Base-by-base conservation (phyloP, 2,329 filamentous ascomycete species). In the Xylariaceae sp. region DNA sequence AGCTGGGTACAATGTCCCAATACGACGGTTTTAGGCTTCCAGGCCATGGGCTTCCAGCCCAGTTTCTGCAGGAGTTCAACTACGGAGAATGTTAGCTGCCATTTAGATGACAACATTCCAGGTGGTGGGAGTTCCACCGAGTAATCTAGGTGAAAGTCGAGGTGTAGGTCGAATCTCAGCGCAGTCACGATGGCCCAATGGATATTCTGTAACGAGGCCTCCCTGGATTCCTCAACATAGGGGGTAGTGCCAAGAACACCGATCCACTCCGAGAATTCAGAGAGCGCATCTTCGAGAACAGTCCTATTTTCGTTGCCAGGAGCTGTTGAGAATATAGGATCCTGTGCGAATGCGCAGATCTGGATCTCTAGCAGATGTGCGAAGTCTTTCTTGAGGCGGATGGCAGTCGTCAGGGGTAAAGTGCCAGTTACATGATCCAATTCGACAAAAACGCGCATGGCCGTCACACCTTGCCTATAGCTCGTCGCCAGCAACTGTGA, bases 121-220 rank as follows among this genome's bases (percentile, higher is more conserved):
- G 72, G 35, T 8, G 48, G 56, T 1, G 67, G 64, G 1, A 57
- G 60, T 55, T 86, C 79, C 2, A 90, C 74, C 58, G 85, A 85
- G 69, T 90, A 90, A 70, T 90, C 88, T 4, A 90, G 77, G 68
- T 90, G 88, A 51, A 90, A 84, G 66, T 90, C 88, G 4, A 90
- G 72, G 68, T 88, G 83, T 54, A 85, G 77, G 1, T 71, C 68
- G 45, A 77, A 68, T 18, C 73, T 62, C 44, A 85, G 68, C 1
- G 85, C 84, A 23, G 78, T 75, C 1, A 77, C 73, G 45, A 88
- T 74, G 13, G 87, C 83, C 83, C 84, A 90, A 15, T 80, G 74
- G 15, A 89, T 81, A 66, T 89, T 90, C 53, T 70, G 68, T 55
- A 79, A 74, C 60, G 80, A 77, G 5, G 77, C 77, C 8, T 73